phyloP scores from a whole-genome alignment of 805 yeast species.

The Lachancea waltii region DNA sequence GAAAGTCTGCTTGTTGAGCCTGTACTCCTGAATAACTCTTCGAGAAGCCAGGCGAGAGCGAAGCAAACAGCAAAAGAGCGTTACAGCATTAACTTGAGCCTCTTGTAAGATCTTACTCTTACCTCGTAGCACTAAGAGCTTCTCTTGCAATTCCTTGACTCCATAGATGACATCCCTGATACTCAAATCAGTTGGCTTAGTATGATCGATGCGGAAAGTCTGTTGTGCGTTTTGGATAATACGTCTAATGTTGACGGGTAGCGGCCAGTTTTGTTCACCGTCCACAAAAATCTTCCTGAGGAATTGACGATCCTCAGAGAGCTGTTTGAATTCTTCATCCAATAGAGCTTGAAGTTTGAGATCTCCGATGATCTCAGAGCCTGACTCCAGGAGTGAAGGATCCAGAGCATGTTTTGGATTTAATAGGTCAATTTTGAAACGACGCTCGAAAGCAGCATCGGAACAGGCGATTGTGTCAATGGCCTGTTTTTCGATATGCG shows the following conservation, averaged over 20 bases:
- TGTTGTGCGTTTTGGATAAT: constrained; percentile 95
- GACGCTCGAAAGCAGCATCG: constrained; percentile 69
- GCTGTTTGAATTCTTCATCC: constrained; percentile 79
- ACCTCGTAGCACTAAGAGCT: constrained; percentile 77
- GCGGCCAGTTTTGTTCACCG: constrained; percentile 96
- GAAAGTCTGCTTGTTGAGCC: constrained; percentile 77
- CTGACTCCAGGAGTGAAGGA: constrained; percentile 77
- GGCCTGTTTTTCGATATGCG: constrained; percentile 94
- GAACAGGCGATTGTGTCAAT: constrained; percentile 95
- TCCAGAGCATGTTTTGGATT: constrained; percentile 55
- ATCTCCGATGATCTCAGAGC: constrained; percentile 86
- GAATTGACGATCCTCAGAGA: constrained; percentile 67
- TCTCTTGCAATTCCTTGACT: constrained; percentile 61
- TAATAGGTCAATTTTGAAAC: constrained; percentile 83
- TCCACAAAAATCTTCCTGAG: constrained; percentile 81
- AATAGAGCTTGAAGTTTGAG: constrained; percentile 70
- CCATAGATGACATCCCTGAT: constrained; percentile 71
- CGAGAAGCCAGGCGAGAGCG: constrained; percentile 89
- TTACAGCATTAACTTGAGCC: constrained; percentile 89
- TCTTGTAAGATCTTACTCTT: constrained; percentile 63
- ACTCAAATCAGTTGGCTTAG: constrained; percentile 84
- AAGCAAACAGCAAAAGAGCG: constrained; percentile 81
- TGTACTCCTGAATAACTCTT: constrained; percentile 86
- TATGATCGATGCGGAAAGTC: constrained; percentile 87
- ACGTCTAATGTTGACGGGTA: constrained; percentile 96